phyloP scores from a whole-genome alignment of 495 filamentous ascomycete species.

The Thermothielavioides terrestris region DNA sequence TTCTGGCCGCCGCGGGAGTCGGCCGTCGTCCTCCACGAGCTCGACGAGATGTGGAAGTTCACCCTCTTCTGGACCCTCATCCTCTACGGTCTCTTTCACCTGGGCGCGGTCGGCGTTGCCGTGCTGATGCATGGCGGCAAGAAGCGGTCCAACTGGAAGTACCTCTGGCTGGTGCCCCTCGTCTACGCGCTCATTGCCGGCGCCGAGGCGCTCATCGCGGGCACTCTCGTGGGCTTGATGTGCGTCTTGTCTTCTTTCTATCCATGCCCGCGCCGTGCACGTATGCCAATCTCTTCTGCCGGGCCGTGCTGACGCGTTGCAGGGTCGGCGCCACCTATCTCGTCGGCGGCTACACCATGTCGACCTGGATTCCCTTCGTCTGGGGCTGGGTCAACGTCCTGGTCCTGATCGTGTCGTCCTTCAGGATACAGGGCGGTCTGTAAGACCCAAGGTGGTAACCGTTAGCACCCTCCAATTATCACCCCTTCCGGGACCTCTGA shows the following conservation, averaged over 20 bases:
- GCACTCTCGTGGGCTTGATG: slow-evolving; percentile 83
- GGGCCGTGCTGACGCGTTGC: slow-evolving; percentile 19
- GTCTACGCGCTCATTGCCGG: slow-evolving; percentile 67
- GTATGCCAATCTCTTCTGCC: neutral
- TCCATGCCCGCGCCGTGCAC: too few species aligned
- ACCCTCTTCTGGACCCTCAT: slow-evolving; percentile 85
- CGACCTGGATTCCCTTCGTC: slow-evolving; percentile 91
- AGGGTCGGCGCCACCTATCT: slow-evolving; percentile 85
- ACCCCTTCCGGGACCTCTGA: too few species aligned
- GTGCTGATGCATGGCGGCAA: slow-evolving; percentile 59
- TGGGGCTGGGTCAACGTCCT: slow-evolving; percentile 90
- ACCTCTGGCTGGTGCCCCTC: slow-evolving; percentile 68
- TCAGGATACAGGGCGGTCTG: slow-evolving; percentile 92
- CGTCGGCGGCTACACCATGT: slow-evolving; percentile 85
- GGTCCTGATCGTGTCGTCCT: slow-evolving; percentile 85
- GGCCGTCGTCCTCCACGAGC: slow-evolving; percentile 65
- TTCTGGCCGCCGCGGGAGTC: slow-evolving; percentile 56
- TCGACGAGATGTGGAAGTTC: slow-evolving; percentile 80
- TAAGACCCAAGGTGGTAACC: neutral
- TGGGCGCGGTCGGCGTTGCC: slow-evolving; percentile 62
- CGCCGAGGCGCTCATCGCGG: slow-evolving; percentile 74
- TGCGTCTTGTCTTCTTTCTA: slow-evolving; percentile 38
- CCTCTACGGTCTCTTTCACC: slow-evolving; percentile 56
- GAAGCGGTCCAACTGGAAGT: slow-evolving; percentile 53
- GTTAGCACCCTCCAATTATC: too few species aligned